phyloP scores from a whole-genome alignment of 2,329 filamentous ascomycete genomes.

The Pseudophaeomoniella oleicola region DNA sequence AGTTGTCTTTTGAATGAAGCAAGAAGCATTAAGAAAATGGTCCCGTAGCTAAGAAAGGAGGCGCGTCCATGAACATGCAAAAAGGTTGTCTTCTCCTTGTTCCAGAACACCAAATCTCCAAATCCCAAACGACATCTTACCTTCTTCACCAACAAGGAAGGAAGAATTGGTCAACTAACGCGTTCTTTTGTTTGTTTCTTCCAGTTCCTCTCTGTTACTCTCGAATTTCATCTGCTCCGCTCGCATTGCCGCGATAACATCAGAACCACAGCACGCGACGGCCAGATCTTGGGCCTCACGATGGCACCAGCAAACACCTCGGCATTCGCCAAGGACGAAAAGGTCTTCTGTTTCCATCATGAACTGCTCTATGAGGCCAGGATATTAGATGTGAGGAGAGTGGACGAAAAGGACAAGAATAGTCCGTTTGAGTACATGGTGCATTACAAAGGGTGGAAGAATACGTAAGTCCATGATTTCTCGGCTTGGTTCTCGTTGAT shows the following conservation, averaged over 20 bases:
- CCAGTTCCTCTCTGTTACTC: too few relatives aligned
- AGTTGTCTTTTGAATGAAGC: too few relatives aligned
- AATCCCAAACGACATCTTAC: not conserved
- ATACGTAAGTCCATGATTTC: slow-evolving; percentile 59
- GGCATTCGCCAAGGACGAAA: slow-evolving; percentile 64
- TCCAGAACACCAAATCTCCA: not conserved
- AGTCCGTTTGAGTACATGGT: slow-evolving; percentile 77
- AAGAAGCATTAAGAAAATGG: too few relatives aligned
- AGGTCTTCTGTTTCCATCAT: slow-evolving; percentile 91
- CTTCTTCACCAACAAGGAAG: slow-evolving; percentile 1
- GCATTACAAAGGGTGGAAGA: slow-evolving; percentile 99
- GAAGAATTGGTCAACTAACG: too few relatives aligned
- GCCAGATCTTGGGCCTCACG: slow-evolving; percentile 24
- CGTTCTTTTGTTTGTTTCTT: too few relatives aligned
- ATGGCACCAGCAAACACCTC: slow-evolving; percentile 46
- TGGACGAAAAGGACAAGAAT: slow-evolving; percentile 50
- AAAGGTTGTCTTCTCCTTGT: not conserved
- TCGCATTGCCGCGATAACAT: too few relatives aligned
- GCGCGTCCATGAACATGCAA: not conserved
- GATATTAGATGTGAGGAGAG: slow-evolving; percentile 61
- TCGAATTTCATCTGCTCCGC: too few relatives aligned
- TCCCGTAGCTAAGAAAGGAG: not conserved
- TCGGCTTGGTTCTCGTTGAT: too few relatives aligned
- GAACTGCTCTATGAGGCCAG: slow-evolving; percentile 97
- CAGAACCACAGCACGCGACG: not conserved